Base-by-base conservation (phyloP, 768 basidiomycete genomes). In the Collybiopsis confluens region DNA sequence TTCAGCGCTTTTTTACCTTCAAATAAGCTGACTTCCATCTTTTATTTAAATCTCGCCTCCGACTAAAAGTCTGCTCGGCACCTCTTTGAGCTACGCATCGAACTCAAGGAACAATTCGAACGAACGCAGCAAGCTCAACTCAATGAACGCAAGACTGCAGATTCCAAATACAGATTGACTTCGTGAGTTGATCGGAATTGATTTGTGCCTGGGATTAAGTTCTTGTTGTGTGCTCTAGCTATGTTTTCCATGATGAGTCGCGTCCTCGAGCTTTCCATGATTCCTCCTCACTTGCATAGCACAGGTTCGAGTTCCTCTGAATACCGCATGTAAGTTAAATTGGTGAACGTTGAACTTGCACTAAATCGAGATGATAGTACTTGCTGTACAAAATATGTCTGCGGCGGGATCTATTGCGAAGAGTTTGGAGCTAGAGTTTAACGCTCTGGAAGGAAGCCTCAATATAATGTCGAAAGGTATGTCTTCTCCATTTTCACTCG, bases 361-460 rank as follows among this genome's bases (percentile, higher is more conserved):
- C 23, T 8, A 4, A 51, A 37, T n/a, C 54, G 45, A 3, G 1
- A 20, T 37, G 21, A 13, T 21, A 68, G 65, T 89, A 6, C 72
- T 90, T 33, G 86, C 89, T 0, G 83, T 90, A 4, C 90, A 91
- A 70, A 90, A 91, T 60, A 80, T 90, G 75, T 79, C 84, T 55
- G 86, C 84, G 0, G 73, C 76, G 4, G 76, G 82, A 15, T 73
- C 77, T 1, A 78, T 90, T 47, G 71, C 75, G 6, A 78, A 78
- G 55, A 75, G 79, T 24, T 80, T 87, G 60, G 79, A 80, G 46
- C 79, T 90, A 46, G 88, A 91, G 71, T 87, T 88, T 56, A 81
- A 80, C 61, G 89, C 84, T 2, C 71, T 88, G 18, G 81, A 82
- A 55, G 83, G 83, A 2, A 83, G 81, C 56, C 63, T 88, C 45